A percentile compares a stretch with the other conserved stretches of the same genome.
Evolutionary conservation across 2,329 filamentous ascomycete species (phyloP).

Genomic region (Clonostachys solani): DNA sequence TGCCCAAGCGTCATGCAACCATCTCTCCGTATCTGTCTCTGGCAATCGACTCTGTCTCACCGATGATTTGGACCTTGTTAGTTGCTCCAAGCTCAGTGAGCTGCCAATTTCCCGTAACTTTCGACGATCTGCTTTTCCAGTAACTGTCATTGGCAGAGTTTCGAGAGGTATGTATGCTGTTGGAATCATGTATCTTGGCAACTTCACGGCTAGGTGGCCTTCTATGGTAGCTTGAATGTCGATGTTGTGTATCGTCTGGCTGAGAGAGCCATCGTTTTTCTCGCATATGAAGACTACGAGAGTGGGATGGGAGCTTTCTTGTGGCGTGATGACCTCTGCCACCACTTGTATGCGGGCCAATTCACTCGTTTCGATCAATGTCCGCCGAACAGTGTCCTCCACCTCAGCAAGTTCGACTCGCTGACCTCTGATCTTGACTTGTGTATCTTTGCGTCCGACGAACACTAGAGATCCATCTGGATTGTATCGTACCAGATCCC

Average conservation of each 20-base stretch:
- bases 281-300: no score
- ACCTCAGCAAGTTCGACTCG: slow-evolving; percentile 77
- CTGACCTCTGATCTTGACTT: slow-evolving; percentile 78
- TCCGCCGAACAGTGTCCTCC: slow-evolving; percentile 33
- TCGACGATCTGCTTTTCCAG: slow-evolving; percentile 1
- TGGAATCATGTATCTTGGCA: slow-evolving; percentile 2
- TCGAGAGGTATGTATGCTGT: neutral
- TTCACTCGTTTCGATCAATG: neutral
- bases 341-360: neutral
- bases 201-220: no score
- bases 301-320: no score
- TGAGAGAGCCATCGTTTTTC: no score
- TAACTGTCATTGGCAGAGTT: neutral
- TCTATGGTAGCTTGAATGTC: no score
- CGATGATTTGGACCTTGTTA: no score
- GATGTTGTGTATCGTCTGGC: no score
- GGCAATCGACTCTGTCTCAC: no score
- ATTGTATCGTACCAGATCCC: slow-evolving; percentile 77
- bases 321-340: neutral
- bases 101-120: neutral
- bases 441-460: slow-evolving; percentile 69
- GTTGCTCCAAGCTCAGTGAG: neutral
- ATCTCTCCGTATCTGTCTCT: no score
- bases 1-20: no score
- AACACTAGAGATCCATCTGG: slow-evolving; percentile 72